Evolutionary conservation across 306 rosid genomes (phyloP), one percentile per base, ranked within the genome.

Genomic region (Cucurbita moschata): DNA sequence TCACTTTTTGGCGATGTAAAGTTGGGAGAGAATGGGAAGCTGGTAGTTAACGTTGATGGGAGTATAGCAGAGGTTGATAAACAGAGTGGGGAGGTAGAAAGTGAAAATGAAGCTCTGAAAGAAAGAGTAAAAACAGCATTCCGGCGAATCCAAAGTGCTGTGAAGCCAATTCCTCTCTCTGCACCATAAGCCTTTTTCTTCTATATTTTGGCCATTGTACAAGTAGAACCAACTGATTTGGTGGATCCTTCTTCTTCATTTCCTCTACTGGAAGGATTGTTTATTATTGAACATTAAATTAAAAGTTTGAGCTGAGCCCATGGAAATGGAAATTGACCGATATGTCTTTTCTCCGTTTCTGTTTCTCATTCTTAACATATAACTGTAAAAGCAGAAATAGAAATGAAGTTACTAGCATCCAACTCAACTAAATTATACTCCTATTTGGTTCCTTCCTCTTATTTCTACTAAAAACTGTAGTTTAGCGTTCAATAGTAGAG

Each of bases 81-180:
- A 80, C 87, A 82, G 64, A 90, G 82, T n/a, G 97, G 97, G 78
- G 96, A 86, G 2, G 96, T 90, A 42, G 92, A 83, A 77, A 85
- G 97, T 79, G 90, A 88, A 78, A 90, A 93, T 73, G 98, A 93
- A 78, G 97, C 90, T 76, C 91, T 93, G 15, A 90, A 85, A 79
- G 94, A 90, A 79, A 88, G 92, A 84, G 96, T 93, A 11, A 84
- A 80, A 69, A 80, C 89, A 0, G 92, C 98, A 30, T 90, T 90
- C 47, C 76, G 65, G 38, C 93, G 96, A 14, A 90, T 93, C 78
- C 90, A 86, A 73, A 76, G 81, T 76, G 90, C 96, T 5, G 87
- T 93, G 63, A 88, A 85, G 83, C 98, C 94, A 0, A 90, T 93
- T 79, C 94, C 96, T 72, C 90, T 86, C 3, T 58, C 77, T 30